Evolutionary conservation across 768 basidiomycete species (phyloP).

Genomic region (Hemileccinum rubropunctum): DNA sequence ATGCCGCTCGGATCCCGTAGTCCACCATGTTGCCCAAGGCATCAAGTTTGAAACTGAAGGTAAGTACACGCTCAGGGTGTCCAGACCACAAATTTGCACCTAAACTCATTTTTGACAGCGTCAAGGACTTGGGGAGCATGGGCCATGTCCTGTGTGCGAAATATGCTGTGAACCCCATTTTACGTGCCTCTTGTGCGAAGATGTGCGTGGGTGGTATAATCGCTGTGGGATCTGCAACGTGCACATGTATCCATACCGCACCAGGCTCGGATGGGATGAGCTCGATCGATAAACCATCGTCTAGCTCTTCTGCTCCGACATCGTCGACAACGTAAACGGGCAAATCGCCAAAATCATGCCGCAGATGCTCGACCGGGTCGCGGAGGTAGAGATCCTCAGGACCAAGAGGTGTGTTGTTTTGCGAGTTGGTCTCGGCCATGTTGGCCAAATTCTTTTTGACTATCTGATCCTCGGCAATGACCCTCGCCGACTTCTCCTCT

Average conservation of each 20-base stretch:
- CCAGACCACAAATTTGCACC: conserved; percentile 35
- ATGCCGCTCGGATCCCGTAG: conserved; percentile 63
- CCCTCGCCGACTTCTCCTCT: conserved; percentile 29
- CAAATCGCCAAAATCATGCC: conserved; percentile 82
- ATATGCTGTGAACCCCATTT: conserved; percentile 56
- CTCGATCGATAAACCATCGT: conserved; percentile 90
- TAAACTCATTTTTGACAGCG: conserved; percentile 50
- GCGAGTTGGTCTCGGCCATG: conserved; percentile 1
- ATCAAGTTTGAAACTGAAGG: conserved; percentile 77
- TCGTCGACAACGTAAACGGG: conserved; percentile 90
- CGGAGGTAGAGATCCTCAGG: conserved; percentile 60
- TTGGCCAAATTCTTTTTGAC: conserved; percentile 18
- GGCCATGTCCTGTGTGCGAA: conserved; percentile 59
- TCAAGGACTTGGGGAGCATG: conserved; percentile 66
- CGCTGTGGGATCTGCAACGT: conserved; percentile 90
- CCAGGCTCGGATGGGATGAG: conserved; percentile 55
- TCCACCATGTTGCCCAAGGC: conserved; percentile 64
- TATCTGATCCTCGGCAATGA: conserved; percentile 32
- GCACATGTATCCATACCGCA: conserved; percentile 79
- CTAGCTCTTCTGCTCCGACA: conserved; percentile 74
- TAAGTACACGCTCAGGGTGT: conserved; percentile 56
- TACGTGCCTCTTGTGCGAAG: conserved; percentile 56
- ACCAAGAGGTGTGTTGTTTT: conserved; percentile 40
- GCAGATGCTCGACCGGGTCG: conserved; percentile 67
- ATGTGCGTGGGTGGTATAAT: conserved; percentile 69